Conservation (phyloP, 805 yeast genomes). For the Hanseniaspora mollemarum region DNA sequence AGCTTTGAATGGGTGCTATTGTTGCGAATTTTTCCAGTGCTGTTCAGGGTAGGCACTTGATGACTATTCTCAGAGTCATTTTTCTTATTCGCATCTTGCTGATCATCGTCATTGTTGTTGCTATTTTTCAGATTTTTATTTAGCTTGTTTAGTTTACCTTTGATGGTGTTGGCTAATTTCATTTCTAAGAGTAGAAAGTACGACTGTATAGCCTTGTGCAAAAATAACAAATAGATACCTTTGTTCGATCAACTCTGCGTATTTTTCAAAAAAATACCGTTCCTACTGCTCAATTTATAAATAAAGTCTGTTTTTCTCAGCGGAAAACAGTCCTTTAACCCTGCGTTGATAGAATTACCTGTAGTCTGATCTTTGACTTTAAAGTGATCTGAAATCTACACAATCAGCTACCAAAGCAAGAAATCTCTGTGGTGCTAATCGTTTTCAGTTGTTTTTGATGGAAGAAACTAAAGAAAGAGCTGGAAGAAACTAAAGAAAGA, state of each 20-base stretch:
- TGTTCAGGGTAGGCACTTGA: neutral
- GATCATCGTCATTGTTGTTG: neutral
- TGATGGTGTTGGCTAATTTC: conserved; percentile 6
- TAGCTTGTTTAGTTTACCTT: conserved; percentile 12
- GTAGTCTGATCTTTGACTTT: too few species aligned
- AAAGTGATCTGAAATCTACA: too few species aligned
- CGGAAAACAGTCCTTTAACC: too few species aligned
- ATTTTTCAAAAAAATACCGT: too few species aligned
- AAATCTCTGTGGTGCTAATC: neutral
- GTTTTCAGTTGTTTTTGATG: neutral
- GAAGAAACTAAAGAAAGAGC: neutral
- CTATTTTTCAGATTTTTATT: conserved; percentile 3
- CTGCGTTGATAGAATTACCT: too few species aligned
- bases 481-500: too few species aligned
- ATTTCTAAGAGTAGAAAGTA: neutral
- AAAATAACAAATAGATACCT: too few species aligned
- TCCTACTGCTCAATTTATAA: too few species aligned
- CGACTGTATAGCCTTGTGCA: too few species aligned
- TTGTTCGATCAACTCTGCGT: too few species aligned
- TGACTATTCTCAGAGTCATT: neutral
- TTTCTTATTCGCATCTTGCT: neutral
- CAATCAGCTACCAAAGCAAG: neutral
- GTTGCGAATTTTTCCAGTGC: neutral
- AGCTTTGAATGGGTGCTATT: neutral
- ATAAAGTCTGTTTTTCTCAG: too few species aligned